Evolutionary conservation across 352 stramenopile species (phyloP).

Genomic region (Aphanomyces stellatus): DNA sequence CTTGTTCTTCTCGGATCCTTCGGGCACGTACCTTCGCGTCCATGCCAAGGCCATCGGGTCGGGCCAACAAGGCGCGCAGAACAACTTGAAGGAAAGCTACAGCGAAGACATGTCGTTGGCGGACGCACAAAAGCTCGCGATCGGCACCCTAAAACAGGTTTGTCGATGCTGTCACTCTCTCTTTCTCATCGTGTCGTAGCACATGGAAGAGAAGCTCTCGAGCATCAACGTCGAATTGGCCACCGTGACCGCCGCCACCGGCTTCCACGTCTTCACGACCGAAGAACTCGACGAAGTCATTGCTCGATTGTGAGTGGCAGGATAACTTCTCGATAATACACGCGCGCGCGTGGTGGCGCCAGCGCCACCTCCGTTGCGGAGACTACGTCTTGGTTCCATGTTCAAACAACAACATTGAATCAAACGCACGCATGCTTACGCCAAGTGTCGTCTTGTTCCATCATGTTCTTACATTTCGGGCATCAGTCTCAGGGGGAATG

Average conservation of each 20-base stretch:
- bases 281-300: slow-evolving; percentile 92
- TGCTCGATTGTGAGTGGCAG: slow-evolving; percentile 46
- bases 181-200: slow-evolving; percentile 34
- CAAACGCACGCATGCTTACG: too few species aligned
- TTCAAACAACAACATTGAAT: not conserved
- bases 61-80: slow-evolving; percentile 95
- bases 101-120: slow-evolving; percentile 92
- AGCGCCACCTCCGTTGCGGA: too few species aligned
- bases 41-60: slow-evolving; percentile 98
- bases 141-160: slow-evolving; percentile 94
- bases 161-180: not conserved
- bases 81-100: slow-evolving; percentile 98
- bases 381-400: too few species aligned
- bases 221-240: slow-evolving; percentile 98
- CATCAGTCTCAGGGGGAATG: too few species aligned
- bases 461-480: too few species aligned
- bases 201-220: slow-evolving; percentile 99
- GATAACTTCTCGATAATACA: not conserved
- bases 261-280: slow-evolving; percentile 93
- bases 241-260: slow-evolving; percentile 89
- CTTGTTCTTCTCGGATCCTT: slow-evolving; percentile 97
- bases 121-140: slow-evolving; percentile 95
- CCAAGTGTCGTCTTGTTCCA: too few species aligned
- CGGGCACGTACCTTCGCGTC: slow-evolving; percentile 97
- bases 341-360: not conserved